phyloP scores from a whole-genome alignment of 805 yeast species.

The Candida tallmaniae region DNA sequence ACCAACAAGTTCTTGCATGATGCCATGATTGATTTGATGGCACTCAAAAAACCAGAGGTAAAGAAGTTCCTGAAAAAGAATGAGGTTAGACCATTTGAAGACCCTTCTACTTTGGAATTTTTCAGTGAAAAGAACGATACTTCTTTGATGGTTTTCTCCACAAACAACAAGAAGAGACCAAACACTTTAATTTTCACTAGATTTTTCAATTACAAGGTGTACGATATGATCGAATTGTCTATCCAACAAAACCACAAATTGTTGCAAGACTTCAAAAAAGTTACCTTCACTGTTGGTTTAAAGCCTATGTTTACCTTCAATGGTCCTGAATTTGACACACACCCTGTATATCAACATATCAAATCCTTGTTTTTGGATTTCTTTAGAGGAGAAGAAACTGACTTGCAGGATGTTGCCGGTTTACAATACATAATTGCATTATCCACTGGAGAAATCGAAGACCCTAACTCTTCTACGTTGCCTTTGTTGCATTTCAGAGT shows the following conservation, averaged over 20 bases:
- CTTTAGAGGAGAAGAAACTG: slow-evolving; percentile 79
- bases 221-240: slow-evolving; percentile 90
- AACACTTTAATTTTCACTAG: slow-evolving; percentile 84
- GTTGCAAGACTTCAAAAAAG: slow-evolving; percentile 72
- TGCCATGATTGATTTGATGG: slow-evolving; percentile 81
- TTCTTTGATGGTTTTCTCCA: slow-evolving; percentile 74
- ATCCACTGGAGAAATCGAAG: slow-evolving; percentile 71
- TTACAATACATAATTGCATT: slow-evolving; percentile 85
- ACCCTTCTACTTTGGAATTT: slow-evolving; percentile 77
- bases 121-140: slow-evolving; percentile 93
- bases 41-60: slow-evolving; percentile 85
- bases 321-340: slow-evolving; percentile 86
- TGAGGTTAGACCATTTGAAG: slow-evolving; percentile 90
- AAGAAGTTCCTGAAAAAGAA: slow-evolving; percentile 87
- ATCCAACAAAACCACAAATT: slow-evolving; percentile 63
- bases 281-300: slow-evolving; percentile 81
- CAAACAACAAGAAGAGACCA: slow-evolving; percentile 87
- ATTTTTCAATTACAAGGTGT: slow-evolving; percentile 84
- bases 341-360: slow-evolving; percentile 79
- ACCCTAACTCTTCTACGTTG: slow-evolving; percentile 62
- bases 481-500: slow-evolving; percentile 89
- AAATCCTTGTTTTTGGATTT: slow-evolving; percentile 89
- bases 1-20: slow-evolving; percentile 79
- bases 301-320: slow-evolving; percentile 93
- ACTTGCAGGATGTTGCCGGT: slow-evolving; percentile 89